phyloP scores from a whole-genome alignment of 2,329 filamentous ascomycete species.

The Fonsecaea multimorphosa region DNA sequence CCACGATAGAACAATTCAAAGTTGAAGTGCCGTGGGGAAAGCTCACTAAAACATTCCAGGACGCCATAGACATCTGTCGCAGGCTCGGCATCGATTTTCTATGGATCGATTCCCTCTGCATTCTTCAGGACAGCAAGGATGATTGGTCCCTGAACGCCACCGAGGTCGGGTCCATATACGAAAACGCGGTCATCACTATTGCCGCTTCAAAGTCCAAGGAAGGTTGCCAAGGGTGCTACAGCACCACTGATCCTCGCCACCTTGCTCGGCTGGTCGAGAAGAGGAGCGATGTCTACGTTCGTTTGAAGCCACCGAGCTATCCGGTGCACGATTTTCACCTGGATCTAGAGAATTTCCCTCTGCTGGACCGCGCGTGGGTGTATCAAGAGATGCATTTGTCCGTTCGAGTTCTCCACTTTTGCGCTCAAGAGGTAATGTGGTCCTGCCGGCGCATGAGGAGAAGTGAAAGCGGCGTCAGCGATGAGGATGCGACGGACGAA shows the following conservation, averaged over 20 bases:
- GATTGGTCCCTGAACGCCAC: not conserved
- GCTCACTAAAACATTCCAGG: slow-evolving; percentile 8
- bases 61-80: not conserved
- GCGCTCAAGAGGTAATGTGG: not conserved
- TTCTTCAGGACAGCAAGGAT: not conserved
- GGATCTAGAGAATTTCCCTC: not conserved
- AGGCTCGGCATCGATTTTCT: not conserved
- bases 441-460: not conserved
- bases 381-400: not conserved
- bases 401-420: not conserved
- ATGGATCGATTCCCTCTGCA: not conserved
- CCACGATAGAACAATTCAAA: not conserved
- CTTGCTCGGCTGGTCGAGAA: not conserved
- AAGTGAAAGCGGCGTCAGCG: slow-evolving; percentile 1
- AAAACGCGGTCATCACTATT: slow-evolving; percentile 1
- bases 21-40: not conserved
- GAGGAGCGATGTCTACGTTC: not conserved
- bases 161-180: not conserved
- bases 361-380: not conserved
- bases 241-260: not conserved
- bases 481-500: not conserved
- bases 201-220: not conserved
- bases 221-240: not conserved
- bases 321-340: not conserved
- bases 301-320: not conserved